Conservation (phyloP, 805 yeast species). For the Yarrowia sp. region DNA sequence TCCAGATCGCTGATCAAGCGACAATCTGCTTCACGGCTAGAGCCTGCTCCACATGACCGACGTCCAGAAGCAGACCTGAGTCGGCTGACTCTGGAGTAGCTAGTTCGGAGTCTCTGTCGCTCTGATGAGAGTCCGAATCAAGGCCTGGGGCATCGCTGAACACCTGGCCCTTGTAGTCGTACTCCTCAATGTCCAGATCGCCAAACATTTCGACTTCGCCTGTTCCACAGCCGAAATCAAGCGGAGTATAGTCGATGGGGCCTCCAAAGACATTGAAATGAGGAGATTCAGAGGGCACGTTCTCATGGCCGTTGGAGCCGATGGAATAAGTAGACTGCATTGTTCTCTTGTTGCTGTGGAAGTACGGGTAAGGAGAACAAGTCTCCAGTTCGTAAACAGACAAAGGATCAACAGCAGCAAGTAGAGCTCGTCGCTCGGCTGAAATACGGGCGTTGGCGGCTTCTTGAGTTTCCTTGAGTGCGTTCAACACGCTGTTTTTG, state of each 20-base stretch:
- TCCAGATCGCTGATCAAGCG: too few species aligned
- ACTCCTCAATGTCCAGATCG: slow-evolving; percentile 20
- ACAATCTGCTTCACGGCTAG: background rate
- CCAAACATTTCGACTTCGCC: slow-evolving; percentile 33
- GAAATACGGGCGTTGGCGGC: background rate
- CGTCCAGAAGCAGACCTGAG: background rate
- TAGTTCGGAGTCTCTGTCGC: background rate
- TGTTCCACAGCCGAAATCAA: slow-evolving; percentile 33
- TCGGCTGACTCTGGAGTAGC: slow-evolving; percentile 6
- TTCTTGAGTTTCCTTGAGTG: background rate
- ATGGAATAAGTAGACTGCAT: background rate
- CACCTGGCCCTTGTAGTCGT: slow-evolving; percentile 23
- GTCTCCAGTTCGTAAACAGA: slow-evolving; percentile 35
- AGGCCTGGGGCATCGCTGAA: background rate
- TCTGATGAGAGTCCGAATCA: slow-evolving; percentile 9
- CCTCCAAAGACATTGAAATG: slow-evolving; percentile 16
- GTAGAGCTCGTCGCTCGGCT: background rate
- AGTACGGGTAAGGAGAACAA: slow-evolving; percentile 34
- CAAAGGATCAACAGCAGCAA: slow-evolving; percentile 30
- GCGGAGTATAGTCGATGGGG: slow-evolving; percentile 16
- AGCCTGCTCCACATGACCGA: slow-evolving; percentile 4
- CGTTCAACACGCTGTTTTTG: background rate
- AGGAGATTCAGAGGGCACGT: background rate
- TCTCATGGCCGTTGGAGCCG: slow-evolving; percentile 4
- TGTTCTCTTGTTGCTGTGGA: slow-evolving; percentile 34